A percentile compares a stretch with the other conserved stretches of the same genome.
Evolutionary conservation across 345 rosid species (phyloP).

Genomic region (Linum trigynum): DNA sequence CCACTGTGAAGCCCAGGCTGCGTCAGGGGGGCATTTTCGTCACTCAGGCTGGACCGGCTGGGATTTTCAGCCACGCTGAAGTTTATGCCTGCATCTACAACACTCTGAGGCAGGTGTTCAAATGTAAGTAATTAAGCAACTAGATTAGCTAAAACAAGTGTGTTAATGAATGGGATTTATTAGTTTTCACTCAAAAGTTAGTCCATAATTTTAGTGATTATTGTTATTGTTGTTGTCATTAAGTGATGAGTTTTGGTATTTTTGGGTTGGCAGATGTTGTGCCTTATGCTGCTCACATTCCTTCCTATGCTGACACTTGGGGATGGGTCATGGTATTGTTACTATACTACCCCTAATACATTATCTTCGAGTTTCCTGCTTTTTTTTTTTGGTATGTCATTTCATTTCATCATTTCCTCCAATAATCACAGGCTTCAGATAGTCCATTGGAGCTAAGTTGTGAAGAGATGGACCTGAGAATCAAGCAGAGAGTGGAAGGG

Average conservation of each 20-base stretch:
- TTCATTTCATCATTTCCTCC: background rate
- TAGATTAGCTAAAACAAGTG: too few species aligned
- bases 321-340: constrained; percentile 84
- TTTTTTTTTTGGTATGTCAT: background rate
- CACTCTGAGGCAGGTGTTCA: constrained; percentile 85
- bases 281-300: constrained; percentile 89
- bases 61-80: constrained; percentile 88
- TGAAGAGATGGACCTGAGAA: constrained; percentile 60
- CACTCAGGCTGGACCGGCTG: constrained; percentile 99
- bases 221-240: too few species aligned
- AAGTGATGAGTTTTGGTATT: background rate
- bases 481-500: constrained; percentile 56
- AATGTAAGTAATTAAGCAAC: constrained; percentile 38
- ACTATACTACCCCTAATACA: background rate
- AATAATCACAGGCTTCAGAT: constrained; percentile 57
- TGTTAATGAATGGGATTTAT: too few species aligned
- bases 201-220: too few species aligned
- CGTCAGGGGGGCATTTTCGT: constrained; percentile 71
- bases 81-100: constrained; percentile 86
- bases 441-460: constrained; percentile 49
- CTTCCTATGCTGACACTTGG: constrained; percentile 97
- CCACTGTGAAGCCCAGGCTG: constrained; percentile 71
- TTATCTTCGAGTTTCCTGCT: background rate
- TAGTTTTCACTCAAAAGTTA: too few species aligned
- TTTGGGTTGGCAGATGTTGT: constrained; percentile 49